Base-by-base conservation (phyloP, 139 green algal species). In the Gonium pectorale region DNA sequence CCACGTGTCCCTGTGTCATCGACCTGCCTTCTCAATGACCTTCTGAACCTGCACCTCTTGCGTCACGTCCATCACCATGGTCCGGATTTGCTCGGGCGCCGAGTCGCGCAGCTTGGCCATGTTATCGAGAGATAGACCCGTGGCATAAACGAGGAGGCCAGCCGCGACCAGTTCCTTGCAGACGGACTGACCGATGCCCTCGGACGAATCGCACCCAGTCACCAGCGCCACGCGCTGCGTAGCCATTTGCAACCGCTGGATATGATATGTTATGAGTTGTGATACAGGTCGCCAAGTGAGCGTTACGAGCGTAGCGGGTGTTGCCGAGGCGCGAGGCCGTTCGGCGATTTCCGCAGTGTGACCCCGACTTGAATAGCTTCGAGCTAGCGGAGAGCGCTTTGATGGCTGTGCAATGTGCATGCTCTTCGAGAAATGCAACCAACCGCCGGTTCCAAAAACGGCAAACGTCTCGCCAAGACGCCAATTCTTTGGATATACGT, bases 21-120 rank as follows among this genome's bases (percentile, higher is more conserved):
- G 49, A 13, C n/a, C n/a, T 59, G 62, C 68, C 68, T 78, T 21
- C 2, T 22, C 44, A n/a, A 78, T 62, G 5, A 78, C 41, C 19
- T 62, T 24, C 26, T 62, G 26, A 43, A 78, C 68, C 44, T 78
- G 43, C 24, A 13, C 21, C n/a, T 78, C 68, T 27, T 29, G 29
- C 3, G 68, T 78, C 9, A 78, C 68, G 68, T 78, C 68, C 68
- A 78, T 62, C 27, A 78, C 68, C 43, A 78, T 41, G 3, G 41
- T 78, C 43, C 43, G 40, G 44, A 78, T 62, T 22, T 62, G 43
- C 44, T 78, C 46, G 24, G 43, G 68, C 15, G 68, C 68, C 13
- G 15, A 78, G 11, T 40, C 68, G 26, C 43, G 68, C 5, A 78
- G 68, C 9, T 1, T 11, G 6, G 43, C 68, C 68, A 78, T 78